A percentile compares a stretch with the other conserved stretches of the same genome.
Evolutionary conservation across 2,329 filamentous ascomycete species (phyloP).

Genomic region (Cyclaneusma minus): DNA sequence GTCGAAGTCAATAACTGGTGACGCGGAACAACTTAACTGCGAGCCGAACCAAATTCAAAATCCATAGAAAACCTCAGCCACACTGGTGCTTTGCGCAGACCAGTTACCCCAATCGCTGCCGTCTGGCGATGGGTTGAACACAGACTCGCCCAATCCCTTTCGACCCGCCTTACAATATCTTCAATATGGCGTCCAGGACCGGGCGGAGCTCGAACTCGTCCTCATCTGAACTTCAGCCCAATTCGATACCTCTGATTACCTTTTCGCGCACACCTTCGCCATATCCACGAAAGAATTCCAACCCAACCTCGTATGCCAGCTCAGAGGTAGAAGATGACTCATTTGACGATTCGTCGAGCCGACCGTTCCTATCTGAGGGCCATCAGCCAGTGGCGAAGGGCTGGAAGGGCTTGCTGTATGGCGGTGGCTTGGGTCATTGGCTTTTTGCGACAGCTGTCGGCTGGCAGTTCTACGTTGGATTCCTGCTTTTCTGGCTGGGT

Average conservation of each 20-base stretch:
- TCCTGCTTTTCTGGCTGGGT: constrained; percentile 30
- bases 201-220: too few relatives aligned
- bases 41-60: too few relatives aligned
- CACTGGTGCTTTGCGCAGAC: too few relatives aligned
- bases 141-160: constrained; percentile 18
- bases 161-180: constrained; percentile 23
- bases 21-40: too few relatives aligned
- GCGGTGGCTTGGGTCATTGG: constrained; percentile 29
- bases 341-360: constrained; percentile 20
- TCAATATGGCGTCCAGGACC: too few relatives aligned
- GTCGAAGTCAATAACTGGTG: too few relatives aligned
- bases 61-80: too few relatives aligned
- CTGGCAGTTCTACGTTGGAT: constrained; percentile 29
- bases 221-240: constrained; percentile 19
- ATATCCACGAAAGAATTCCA: constrained; percentile 26
- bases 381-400: constrained; percentile 9
- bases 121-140: too few relatives aligned
- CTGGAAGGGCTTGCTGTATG: constrained; percentile 20
- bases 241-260: constrained; percentile 26
- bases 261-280: constrained; percentile 27
- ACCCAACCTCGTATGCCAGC: constrained; percentile 18
- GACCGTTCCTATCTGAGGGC: constrained; percentile 16
- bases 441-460: constrained; percentile 29
- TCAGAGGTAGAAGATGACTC: constrained; percentile 31
- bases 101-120: too few relatives aligned